phyloP scores from a whole-genome alignment of 768 basidiomycete species.

The Hypholoma sublateritium region DNA sequence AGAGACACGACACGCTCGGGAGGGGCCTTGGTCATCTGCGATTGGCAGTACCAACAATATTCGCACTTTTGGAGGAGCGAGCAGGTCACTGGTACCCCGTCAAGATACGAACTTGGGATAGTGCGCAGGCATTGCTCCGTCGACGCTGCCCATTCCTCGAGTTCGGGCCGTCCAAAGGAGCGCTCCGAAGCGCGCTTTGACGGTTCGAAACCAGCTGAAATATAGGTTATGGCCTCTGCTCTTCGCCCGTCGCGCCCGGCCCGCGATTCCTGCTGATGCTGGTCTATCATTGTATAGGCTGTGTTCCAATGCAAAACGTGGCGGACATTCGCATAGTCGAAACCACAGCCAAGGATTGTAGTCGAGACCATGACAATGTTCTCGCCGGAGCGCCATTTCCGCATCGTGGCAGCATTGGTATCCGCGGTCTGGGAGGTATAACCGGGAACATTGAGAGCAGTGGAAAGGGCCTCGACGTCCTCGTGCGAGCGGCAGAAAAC shows the following conservation, averaged over 20 bases:
- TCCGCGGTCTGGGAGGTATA: background rate
- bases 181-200: background rate
- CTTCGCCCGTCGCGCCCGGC: constrained; percentile 9
- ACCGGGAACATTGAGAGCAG: background rate
- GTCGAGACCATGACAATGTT: constrained; percentile 8
- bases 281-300: constrained; percentile 6
- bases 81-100: constrained; percentile 8
- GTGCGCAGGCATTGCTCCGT: background rate
- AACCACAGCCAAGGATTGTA: constrained; percentile 8
- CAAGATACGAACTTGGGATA: constrained; percentile 1
- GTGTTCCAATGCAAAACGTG: constrained; percentile 10
- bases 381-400: background rate
- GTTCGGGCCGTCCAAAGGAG: background rate
- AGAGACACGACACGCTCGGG: background rate
- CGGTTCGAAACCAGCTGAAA: background rate
- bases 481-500: constrained; percentile 7
- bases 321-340: constrained; percentile 7
- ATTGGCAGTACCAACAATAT: background rate
- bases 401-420: background rate
- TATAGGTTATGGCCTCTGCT: constrained; percentile 8
- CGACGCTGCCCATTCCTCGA: background rate
- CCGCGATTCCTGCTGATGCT: constrained; percentile 15
- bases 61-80: background rate
- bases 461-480: background rate
- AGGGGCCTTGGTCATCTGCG: background rate